Evolutionary conservation across 495 filamentous ascomycete genomes (phyloP).

Genomic region (Xylaria cubensis): DNA sequence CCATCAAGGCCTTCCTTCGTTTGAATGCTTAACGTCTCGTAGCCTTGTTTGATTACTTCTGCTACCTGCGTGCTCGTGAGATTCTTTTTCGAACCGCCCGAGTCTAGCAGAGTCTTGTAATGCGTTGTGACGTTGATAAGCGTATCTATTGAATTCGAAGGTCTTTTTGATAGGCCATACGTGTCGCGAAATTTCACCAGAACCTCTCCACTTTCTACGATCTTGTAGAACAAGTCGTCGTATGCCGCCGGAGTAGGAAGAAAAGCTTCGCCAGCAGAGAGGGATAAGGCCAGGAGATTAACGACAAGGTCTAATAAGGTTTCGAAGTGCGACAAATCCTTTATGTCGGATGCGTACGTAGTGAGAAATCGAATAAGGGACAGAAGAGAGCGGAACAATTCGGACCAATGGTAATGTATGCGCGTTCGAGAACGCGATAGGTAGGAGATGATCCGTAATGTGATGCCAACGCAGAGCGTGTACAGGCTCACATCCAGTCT

Average conservation of each 20-base stretch:
- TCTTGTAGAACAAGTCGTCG: constrained; percentile 97
- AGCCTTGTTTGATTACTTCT: constrained; percentile 92
- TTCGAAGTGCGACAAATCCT: constrained; percentile 63
- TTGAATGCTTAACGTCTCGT: constrained; percentile 90
- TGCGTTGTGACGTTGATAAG: constrained; percentile 85
- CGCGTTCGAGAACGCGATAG: constrained; percentile 79
- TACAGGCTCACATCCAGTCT: constrained; percentile 87
- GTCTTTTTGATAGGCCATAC: constrained; percentile 63
- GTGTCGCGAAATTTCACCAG: constrained; percentile 82
- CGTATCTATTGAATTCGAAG: constrained; percentile 75
- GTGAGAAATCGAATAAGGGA: constrained; percentile 90
- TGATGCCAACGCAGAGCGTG: constrained; percentile 76
- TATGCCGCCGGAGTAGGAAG: constrained; percentile 88
- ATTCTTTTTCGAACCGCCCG: constrained; percentile 62
- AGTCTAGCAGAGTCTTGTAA: constrained; percentile 81
- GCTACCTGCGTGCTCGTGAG: constrained; percentile 84
- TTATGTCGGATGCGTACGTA: constrained; percentile 79
- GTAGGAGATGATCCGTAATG: constrained; percentile 82
- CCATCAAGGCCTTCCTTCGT: constrained; percentile 80
- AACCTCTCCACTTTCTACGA: constrained; percentile 88
- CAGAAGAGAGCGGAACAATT: constrained; percentile 89
- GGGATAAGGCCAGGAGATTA: constrained; percentile 82
- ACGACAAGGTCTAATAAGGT: constrained; percentile 73
- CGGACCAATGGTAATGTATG: constrained; percentile 90
- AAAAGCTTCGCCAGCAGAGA: constrained; percentile 90